Percentiles rank a stretch among this genome's conserved stretches.
Evolutionary conservation across 768 basidiomycete genomes (phyloP).

Genomic region (Tulasnella sp.): DNA sequence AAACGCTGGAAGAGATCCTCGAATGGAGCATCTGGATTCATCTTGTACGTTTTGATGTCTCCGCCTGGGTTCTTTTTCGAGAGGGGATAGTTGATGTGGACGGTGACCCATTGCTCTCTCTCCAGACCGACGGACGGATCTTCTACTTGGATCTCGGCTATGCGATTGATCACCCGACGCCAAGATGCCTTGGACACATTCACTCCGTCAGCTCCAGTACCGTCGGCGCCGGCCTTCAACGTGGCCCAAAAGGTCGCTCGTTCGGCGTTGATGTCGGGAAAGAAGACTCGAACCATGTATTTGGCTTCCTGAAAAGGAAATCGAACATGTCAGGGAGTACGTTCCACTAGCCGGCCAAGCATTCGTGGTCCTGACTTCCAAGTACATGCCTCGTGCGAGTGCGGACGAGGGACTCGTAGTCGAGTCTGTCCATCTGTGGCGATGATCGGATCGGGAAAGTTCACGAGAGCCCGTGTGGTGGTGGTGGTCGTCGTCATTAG

Average conservation of each 20-base stretch:
- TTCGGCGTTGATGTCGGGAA: not conserved
- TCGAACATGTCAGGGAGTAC: not conserved
- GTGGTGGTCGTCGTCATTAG: not conserved
- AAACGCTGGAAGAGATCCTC: not conserved
- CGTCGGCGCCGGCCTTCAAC: not conserved
- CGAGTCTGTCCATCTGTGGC: constrained; percentile 14
- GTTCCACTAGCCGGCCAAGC: not conserved
- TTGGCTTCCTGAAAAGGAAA: not conserved
- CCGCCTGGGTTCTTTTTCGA: not conserved
- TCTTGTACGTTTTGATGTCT: not conserved
- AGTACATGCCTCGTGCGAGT: constrained; percentile 19
- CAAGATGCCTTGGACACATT: not conserved
- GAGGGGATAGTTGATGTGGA: not conserved
- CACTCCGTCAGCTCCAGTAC: not conserved
- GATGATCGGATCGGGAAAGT: constrained; percentile 2
- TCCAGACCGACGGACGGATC: not conserved
- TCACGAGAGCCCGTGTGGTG: not conserved
- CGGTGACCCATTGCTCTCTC: constrained; percentile 12
- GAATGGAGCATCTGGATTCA: not conserved
- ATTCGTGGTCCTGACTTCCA: constrained; percentile 1
- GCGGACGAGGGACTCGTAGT: constrained; percentile 8
- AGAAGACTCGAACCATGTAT: not conserved
- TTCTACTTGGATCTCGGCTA: not conserved
- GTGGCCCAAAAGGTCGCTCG: not conserved
- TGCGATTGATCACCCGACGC: not conserved